Evolutionary conservation across 345 rosid species (phyloP).

Genomic region (Eucalyptus coolabah): DNA sequence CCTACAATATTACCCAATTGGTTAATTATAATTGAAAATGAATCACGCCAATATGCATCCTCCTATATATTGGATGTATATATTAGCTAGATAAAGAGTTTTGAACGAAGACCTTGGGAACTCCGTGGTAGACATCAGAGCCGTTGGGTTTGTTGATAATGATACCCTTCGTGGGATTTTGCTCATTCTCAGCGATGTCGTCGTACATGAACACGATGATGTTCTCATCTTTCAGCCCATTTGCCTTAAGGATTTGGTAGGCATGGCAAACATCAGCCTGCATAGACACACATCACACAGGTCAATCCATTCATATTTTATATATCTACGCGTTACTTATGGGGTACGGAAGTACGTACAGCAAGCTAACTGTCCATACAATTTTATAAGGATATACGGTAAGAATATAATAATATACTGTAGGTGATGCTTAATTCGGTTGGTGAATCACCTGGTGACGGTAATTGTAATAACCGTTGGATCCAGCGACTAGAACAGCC

Average conservation of each 20-base stretch:
- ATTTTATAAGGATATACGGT: neutral
- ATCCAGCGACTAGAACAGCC: conserved; percentile 77
- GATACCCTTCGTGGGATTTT: conserved; percentile 56
- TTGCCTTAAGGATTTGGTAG: conserved; percentile 37
- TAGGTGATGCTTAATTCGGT: neutral
- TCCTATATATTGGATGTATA: neutral
- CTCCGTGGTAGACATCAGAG: conserved; percentile 43
- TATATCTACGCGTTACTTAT: neutral
- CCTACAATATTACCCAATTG: conserved; percentile 7
- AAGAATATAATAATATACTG: neutral
- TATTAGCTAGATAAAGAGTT: neutral
- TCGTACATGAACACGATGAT: conserved; percentile 78
- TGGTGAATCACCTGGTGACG: conserved; percentile 53
- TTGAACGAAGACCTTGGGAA: conserved; percentile 38
- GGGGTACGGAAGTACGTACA: neutral
- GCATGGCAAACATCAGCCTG: conserved; percentile 81
- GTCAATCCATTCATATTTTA: neutral
- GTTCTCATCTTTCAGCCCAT: conserved; percentile 60
- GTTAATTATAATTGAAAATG: no score
- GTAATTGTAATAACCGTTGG: conserved; percentile 30
- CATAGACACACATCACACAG: neutral
- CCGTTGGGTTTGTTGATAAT: conserved; percentile 53
- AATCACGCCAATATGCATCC: neutral
- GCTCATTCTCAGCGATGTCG: conserved; percentile 32
- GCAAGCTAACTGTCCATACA: neutral